Evolutionary conservation across 768 basidiomycete genomes (phyloP), one percentile per base, ranked within the genome.

Genomic region (Sutorius australiensis): DNA sequence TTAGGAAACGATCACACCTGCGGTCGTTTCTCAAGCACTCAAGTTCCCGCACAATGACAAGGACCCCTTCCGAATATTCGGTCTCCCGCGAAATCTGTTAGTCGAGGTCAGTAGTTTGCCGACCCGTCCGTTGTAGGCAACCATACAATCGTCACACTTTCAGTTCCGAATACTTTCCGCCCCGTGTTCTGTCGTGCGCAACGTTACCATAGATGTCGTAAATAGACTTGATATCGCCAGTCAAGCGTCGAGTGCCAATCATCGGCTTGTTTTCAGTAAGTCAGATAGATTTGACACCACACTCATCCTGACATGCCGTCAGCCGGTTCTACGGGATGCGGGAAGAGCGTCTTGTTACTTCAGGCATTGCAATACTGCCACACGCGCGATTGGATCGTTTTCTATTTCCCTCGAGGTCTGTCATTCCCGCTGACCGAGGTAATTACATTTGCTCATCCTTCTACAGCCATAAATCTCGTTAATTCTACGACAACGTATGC

Each of bases 341-440:
- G 93, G 38, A 97, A 95, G 72, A 89, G 86, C 50, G 83, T 80
- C 55, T 67, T 89, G 9, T 70, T 95, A 30, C 72, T 94, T 9
- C 93, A 97, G 67, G 78, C 86, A 0, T 82, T 89, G 0, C 77
- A 87, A 36, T 84, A 90, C 56, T 85, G 83, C 32, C 60, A 78
- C 10, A 68, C 77, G 3, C 77, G 80, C 19, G 78, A 80, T 27
- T 94, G 91, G 89, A 77, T 95, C 19, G 89, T 92, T 16, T 68
- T 95, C 16, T 97, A 94, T 65, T 79, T 93, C 24, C 92, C 94
- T 3, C 77, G 86, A 71, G 82, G 91, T 89, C 31, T 44, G 77
- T 68, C 28, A 11, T 24, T 33, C 17, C 16, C 28, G 10, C 14
- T 34, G 8, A 42, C 21, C n/a, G 24, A 30, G 13, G 5, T 39